Percentiles rank a stretch among this genome's conserved stretches.
Conservation (phyloP, 257 asterid species). For the Solanum ossicruentum region DNA sequence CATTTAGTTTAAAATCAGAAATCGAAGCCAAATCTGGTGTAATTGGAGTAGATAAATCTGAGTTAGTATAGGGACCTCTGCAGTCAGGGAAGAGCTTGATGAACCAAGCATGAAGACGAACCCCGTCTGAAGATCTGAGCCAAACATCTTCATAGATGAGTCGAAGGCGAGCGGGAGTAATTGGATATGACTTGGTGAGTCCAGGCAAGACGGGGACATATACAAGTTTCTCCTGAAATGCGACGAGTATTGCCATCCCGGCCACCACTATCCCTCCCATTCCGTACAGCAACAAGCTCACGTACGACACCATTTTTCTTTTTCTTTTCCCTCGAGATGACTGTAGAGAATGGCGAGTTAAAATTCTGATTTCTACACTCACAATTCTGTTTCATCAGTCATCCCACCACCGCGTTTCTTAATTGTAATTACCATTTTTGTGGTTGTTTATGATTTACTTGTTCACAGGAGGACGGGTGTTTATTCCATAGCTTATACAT, state of each 20-base stretch:
- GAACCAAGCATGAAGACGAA: conserved; percentile 97
- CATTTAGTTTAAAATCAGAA: neutral
- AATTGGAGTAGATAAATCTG: neutral
- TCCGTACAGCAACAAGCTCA: conserved; percentile 55
- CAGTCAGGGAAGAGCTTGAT: conserved; percentile 68
- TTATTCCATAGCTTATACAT: no score
- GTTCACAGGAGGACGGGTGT: no score
- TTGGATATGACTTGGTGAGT: conserved; percentile 70
- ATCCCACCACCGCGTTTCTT: neutral
- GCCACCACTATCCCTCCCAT: conserved; percentile 89
- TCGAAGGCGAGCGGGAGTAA: conserved; percentile 84
- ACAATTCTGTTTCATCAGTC: neutral
- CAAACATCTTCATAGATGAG: conserved; percentile 85
- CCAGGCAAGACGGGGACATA: conserved; percentile 98
- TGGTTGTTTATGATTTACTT: neutral
- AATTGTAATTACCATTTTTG: neutral
- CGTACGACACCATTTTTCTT: conserved; percentile 57
- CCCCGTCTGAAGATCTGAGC: conserved; percentile 96
- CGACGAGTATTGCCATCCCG: conserved; percentile 88
- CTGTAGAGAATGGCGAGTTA: neutral
- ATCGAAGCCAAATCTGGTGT: neutral
- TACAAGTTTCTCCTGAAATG: conserved; percentile 87
- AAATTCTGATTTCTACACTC: neutral
- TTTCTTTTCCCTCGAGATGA: neutral
- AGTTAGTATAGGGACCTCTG: conserved; percentile 28